Conservation (phyloP, 78 protist genomes). For the Dictyostelium brefeldianum region DNA sequence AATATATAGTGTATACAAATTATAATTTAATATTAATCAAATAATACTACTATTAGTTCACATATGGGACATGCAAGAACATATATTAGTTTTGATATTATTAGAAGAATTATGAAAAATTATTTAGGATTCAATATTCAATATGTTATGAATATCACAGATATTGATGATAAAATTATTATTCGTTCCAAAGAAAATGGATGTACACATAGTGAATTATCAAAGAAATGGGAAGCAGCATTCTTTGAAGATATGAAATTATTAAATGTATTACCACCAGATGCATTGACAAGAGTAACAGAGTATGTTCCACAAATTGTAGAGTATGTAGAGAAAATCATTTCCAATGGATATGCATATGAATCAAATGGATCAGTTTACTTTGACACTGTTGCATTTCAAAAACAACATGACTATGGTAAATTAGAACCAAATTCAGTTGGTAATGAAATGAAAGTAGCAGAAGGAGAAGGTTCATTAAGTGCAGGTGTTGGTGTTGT, state of each 20-base stretch:
- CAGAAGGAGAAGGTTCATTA: slow-evolving; percentile 87
- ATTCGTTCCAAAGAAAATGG: slow-evolving; percentile 84
- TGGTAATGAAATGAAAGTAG: slow-evolving; percentile 73
- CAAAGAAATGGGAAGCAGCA: slow-evolving; percentile 87
- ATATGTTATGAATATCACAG: slow-evolving; percentile 98
- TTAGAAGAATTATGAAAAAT: slow-evolving; percentile 95
- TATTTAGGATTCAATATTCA: slow-evolving; percentile 92
- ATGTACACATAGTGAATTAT: slow-evolving; percentile 54
- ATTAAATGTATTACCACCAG: slow-evolving; percentile 92
- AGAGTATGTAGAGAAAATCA: slow-evolving; percentile 89
- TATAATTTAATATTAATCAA: no score
- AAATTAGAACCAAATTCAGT: slow-evolving; percentile 89
- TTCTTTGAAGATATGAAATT: slow-evolving; percentile 94
- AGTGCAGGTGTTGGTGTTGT: neutral
- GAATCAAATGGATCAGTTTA: slow-evolving; percentile 91
- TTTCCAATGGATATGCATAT: slow-evolving; percentile 93
- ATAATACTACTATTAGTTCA: no score
- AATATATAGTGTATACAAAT: no score
- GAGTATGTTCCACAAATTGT: slow-evolving; percentile 97
- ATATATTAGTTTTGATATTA: slow-evolving; percentile 96
- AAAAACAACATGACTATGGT: slow-evolving; percentile 85
- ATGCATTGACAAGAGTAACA: slow-evolving; percentile 96
- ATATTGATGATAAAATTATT: slow-evolving; percentile 99
- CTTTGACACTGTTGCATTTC: slow-evolving; percentile 86
- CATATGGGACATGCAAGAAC: slow-evolving; percentile 99